Percentiles rank a stretch among this genome's conserved stretches.
These are phyloP conservation scores for Dalbergia cochinchinensis DNA, from an alignment of 306 rosid species.

Conservation along the genomic window DNA sequence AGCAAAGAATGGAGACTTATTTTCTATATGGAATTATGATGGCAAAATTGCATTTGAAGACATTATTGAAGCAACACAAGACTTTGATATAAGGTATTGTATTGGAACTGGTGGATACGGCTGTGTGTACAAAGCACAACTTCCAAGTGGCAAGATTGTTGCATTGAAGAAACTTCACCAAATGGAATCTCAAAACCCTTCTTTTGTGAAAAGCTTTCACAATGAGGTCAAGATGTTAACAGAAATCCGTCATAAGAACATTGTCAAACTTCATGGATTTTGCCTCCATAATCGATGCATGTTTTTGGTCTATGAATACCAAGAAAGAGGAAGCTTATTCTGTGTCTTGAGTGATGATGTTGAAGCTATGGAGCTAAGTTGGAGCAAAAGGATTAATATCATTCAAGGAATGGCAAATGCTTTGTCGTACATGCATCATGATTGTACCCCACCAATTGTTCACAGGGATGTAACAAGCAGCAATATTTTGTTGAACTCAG, in stretches of 20 bases:
- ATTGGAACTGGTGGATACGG: slow-evolving; percentile 35
- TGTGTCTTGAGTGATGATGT: neutral
- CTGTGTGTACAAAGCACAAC: slow-evolving; percentile 14
- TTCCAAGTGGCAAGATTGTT: slow-evolving; percentile 9
- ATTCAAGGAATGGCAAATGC: slow-evolving; percentile 23
- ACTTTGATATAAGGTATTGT: slow-evolving; percentile 11
- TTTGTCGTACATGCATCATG: slow-evolving; percentile 41
- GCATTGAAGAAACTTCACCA: slow-evolving; percentile 46
- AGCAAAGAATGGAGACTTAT: slow-evolving; percentile 25
- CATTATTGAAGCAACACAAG: slow-evolving; percentile 28
- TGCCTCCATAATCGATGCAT: slow-evolving; percentile 35
- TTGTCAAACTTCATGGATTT: slow-evolving; percentile 35
- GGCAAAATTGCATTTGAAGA: slow-evolving; percentile 41
- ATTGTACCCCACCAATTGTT: neutral
- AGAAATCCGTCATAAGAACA: slow-evolving; percentile 2
- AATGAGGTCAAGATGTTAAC: slow-evolving; percentile 35
- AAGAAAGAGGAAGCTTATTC: slow-evolving; percentile 42
- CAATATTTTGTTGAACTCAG: neutral
- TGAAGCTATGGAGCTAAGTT: slow-evolving; percentile 26
- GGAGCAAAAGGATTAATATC: slow-evolving; percentile 32
- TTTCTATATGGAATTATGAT: slow-evolving; percentile 34
- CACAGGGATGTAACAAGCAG: too few relatives aligned
- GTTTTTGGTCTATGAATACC: slow-evolving; percentile 42
- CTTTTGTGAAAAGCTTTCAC: neutral
- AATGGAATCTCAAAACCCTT: slow-evolving; percentile 22